Evolutionary conservation across 495 filamentous ascomycete genomes (phyloP).

Genomic region (Cairneyella variabilis): DNA sequence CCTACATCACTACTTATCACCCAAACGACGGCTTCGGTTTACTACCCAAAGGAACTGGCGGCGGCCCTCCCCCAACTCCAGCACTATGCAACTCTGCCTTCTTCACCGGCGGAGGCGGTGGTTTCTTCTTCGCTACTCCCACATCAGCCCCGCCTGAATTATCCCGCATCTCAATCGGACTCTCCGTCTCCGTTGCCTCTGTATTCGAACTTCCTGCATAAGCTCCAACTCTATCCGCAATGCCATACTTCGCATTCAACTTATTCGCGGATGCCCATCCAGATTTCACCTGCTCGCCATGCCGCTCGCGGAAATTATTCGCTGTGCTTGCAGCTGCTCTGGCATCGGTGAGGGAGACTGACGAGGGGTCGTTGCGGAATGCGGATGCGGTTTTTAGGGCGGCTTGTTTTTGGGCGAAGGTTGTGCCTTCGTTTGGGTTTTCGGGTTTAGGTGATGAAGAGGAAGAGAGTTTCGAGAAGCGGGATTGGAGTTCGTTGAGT

Average conservation of each 20-base stretch:
- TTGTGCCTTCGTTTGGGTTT: constrained; percentile 46
- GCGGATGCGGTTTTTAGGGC: constrained; percentile 53
- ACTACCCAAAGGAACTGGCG: constrained; percentile 41
- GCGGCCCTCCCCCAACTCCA: constrained; percentile 31
- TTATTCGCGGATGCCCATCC: constrained; percentile 58
- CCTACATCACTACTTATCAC: too few species aligned
- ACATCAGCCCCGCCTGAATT: constrained; percentile 28
- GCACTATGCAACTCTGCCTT: constrained; percentile 35
- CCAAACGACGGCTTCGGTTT: constrained; percentile 35
- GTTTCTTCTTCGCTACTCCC: constrained; percentile 45
- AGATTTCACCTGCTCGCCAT: constrained; percentile 66
- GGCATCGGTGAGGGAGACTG: constrained; percentile 54
- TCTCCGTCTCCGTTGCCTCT: constrained; percentile 9
- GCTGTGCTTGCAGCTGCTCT: constrained; percentile 53
- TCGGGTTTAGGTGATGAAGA: constrained; percentile 26
- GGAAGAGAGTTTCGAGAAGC: constrained; percentile 29
- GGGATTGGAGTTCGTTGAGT: constrained; percentile 61
- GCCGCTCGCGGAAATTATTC: constrained; percentile 69
- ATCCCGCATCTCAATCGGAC: constrained; percentile 2
- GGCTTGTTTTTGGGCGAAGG: constrained; percentile 58
- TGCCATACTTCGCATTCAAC: constrained; percentile 50
- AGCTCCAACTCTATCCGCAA: constrained; percentile 27
- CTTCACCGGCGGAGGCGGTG: constrained; percentile 69
- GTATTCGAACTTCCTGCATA: constrained; percentile 10
- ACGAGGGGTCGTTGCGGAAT: constrained; percentile 53